phyloP scores from a whole-genome alignment of 2,329 filamentous ascomycete species.

The Emericellopsis cladophorae region DNA sequence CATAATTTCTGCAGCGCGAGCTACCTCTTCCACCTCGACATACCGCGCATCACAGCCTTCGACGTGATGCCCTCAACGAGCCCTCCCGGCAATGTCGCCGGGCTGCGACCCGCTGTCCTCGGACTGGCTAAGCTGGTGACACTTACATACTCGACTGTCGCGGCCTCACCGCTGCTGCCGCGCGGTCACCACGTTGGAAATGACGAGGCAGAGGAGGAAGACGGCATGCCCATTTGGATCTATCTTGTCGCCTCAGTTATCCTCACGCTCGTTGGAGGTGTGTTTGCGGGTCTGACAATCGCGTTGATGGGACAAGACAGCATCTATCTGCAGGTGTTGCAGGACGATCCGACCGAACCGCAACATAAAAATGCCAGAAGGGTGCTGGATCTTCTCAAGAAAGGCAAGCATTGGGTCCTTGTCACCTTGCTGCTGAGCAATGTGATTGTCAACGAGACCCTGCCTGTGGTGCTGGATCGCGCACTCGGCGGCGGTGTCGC shows the following conservation, averaged over 20 bases:
- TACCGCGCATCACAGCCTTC: no score
- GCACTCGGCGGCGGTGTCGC: slow-evolving; percentile 91
- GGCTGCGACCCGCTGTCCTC: slow-evolving; percentile 34
- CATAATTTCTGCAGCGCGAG: no score
- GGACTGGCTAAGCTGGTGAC: slow-evolving; percentile 38
- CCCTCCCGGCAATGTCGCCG: slow-evolving; percentile 12
- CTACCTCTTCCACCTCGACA: no score
- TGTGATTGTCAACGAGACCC: slow-evolving; percentile 93
- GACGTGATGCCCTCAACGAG: background rate
- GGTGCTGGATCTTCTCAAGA: slow-evolving; percentile 68
- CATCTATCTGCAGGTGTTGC: slow-evolving; percentile 92
- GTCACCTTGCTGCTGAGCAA: slow-evolving; percentile 90
- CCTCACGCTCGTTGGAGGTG: slow-evolving; percentile 78
- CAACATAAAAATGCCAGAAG: slow-evolving; percentile 76
- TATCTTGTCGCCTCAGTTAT: slow-evolving; percentile 68
- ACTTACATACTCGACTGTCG: slow-evolving; percentile 32
- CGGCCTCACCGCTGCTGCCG: slow-evolving; percentile 29
- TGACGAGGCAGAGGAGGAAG: slow-evolving; percentile 31
- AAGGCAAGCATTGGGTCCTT: slow-evolving; percentile 95
- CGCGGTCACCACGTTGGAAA: slow-evolving; percentile 21
- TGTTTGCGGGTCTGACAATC: slow-evolving; percentile 89
- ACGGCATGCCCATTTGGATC: slow-evolving; percentile 61
- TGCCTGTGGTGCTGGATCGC: slow-evolving; percentile 88
- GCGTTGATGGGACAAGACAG: slow-evolving; percentile 74
- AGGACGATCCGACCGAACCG: slow-evolving; percentile 69